Evolutionary conservation across 2,329 filamentous ascomycete genomes (phyloP), one percentile per base, ranked within the genome.

Genomic region (Aspergillus fumigatiaffinis): DNA sequence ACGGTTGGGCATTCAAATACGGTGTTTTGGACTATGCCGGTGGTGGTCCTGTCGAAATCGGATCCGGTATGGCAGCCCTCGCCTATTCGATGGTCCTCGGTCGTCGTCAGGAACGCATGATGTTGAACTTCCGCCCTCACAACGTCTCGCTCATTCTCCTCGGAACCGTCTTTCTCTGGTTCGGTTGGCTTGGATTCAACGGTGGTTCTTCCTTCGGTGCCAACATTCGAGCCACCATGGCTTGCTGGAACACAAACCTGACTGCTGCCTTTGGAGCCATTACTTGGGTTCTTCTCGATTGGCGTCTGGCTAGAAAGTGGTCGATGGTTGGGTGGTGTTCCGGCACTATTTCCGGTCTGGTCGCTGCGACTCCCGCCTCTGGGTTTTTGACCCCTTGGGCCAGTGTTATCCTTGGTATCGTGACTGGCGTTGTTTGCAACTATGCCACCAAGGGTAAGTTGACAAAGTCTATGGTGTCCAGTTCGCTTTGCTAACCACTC

Each of bases 181-280:
- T 97, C 70, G 94, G 94, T 70, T 99, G 94, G 94, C 83, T 99
- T 63, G 94, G 92, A 55, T 99, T 99, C 86, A 99, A 99, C 82
- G 94, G 93, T 68, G 94, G 94, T 63, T 97, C 92, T 25, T 81
- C 93, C 42, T 96, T 97, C 66, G 92, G 93, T 66, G 91, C 92
- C 65, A 97, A 97, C 80, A 83, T 97, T 54, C 90, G 94, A 64
- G 94, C 94, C 55, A 88, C 89, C 64, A 95, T 97, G 87, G 93
- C 94, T 55, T 96, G 91, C 86, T 99, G 92, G 93, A 97, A 97
- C 83, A 91, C 90, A 58, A 97, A 94, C 80, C 75, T 96, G 70
- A 94, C 91, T 51, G 93, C 91, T 73, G 91, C 92, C 80, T 96
- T 97, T 69, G 93, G 86, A 44, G 89, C 91, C 63, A 90, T 94